Conservation (phyloP, 345 rosid species). For the Hibiscus mutabilis region DNA sequence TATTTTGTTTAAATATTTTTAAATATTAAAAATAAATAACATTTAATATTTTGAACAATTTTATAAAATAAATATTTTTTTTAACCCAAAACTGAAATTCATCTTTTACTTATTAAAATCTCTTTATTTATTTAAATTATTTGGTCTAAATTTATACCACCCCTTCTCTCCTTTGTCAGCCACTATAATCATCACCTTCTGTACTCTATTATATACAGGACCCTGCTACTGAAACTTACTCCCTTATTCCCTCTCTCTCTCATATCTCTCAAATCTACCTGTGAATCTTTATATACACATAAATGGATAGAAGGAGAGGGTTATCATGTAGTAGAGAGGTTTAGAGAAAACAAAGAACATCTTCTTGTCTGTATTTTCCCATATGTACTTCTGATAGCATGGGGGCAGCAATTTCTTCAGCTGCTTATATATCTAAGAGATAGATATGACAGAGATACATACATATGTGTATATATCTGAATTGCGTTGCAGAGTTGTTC, state of each 20-base stretch:
- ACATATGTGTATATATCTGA: constrained; percentile 21
- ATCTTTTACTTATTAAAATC: no score
- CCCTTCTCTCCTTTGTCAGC: constrained; percentile 33
- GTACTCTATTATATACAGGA: constrained; percentile 23
- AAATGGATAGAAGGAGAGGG: constrained; percentile 26
- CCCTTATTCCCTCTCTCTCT: constrained; percentile 12
- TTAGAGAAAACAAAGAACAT: constrained; percentile 18
- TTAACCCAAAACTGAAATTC: no score
- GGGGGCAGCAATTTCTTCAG: constrained; percentile 5
- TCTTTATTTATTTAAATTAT: background rate
- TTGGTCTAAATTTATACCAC: constrained; percentile 11
- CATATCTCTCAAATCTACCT: background rate
- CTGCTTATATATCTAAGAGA: constrained; percentile 9
- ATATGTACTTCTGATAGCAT: constrained; percentile 26
- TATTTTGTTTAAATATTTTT: no score
- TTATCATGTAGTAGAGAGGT: constrained; percentile 22
- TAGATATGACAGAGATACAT: constrained; percentile 19
- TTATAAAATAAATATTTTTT: no score
- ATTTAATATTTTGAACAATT: no score
- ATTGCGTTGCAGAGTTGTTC: constrained; percentile 34
- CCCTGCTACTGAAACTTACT: constrained; percentile 18
- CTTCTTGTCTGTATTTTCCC: constrained; percentile 21
- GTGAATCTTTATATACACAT: constrained; percentile 24
- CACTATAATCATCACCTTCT: constrained; percentile 57
- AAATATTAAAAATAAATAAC: no score